Evolutionary conservation across 148 eudicot species (phyloP), one percentile per base, ranked within the genome.

Genomic region (Dysphania ambrosioides): DNA sequence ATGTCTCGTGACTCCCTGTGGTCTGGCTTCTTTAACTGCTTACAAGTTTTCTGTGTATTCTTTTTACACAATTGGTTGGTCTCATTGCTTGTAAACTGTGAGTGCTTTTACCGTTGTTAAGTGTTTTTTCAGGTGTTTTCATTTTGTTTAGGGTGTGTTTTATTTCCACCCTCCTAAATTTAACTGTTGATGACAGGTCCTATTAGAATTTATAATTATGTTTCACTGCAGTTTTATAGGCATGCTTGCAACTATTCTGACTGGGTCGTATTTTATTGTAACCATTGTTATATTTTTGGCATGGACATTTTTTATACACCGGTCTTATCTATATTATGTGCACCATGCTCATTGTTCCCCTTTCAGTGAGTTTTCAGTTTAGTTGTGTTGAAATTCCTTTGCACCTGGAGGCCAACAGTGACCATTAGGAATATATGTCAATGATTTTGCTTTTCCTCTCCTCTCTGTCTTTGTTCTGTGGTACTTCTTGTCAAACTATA

Each of bases 71-170:
- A 13, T 56, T 6, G 72, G 53, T 4, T 3, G 16, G 0, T 47
- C 53, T 15, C 0, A 15, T 47, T 12, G 15, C 53, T 47, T 3
- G 53, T 47, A 47, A 42, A 42, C 9, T 42, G 47, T 42, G 47
- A 42, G 1, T 42, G 13, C 47, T 1, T 42, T 49, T 6, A 2
- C 41, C 47, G 16, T 60, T 15, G 64, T 29, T 9, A 26, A 60
- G 4, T 2, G 4, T 26, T 8, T 3, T 24, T 27, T 60, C 64
- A 60, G 11, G 64, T 29, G 19, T 12, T 60, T 60, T 29, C 29
- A n/a, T n/a, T n/a, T n/a, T n/a, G 64, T 29, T 72, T 56, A 41
- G 47, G 47, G 47, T 42, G 57, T 73, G 32, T 30, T 15, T 23
- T 0, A 0, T 29, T 60, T 60, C 18, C 6, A n/a, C 61, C 61